These are phyloP conservation scores for Chlamydomonas sphaeroides DNA, from an alignment of 139 green algal species.

Conservation along the genomic window DNA sequence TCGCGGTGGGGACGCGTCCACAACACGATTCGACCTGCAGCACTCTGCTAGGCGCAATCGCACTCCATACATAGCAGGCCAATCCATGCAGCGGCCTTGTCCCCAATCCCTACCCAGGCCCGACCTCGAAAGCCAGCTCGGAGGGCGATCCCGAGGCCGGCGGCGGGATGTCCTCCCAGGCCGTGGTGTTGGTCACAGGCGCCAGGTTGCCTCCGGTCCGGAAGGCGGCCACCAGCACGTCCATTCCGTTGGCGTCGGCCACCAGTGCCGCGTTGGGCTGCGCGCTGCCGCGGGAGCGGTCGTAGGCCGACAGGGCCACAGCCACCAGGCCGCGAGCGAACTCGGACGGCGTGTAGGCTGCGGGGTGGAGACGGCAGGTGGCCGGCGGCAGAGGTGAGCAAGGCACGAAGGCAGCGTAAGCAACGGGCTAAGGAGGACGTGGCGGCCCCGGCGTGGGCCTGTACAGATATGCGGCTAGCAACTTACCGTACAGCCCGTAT, in stretches of 20 bases:
- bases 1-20: neutral
- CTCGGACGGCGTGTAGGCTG: neutral
- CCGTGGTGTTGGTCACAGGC: constrained; percentile 1
- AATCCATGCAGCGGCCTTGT: neutral
- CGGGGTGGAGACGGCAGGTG: too few species aligned
- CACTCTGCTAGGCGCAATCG: neutral
- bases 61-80: too few species aligned
- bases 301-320: constrained; percentile 55
- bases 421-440: too few species aligned
- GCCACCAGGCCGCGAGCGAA: constrained; percentile 10
- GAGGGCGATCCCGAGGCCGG: neutral
- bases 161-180: constrained; percentile 31
- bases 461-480: too few species aligned
- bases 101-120: neutral
- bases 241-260: constrained; percentile 11
- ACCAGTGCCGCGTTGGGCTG: constrained; percentile 23
- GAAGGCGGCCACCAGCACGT: constrained; percentile 31
- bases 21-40: neutral
- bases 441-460: too few species aligned
- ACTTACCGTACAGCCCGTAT: neutral
- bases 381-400: too few species aligned
- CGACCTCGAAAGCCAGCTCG: constrained; percentile 32
- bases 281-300: constrained; percentile 39
- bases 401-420: too few species aligned
- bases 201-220: neutral